Evolutionary conservation across 164 flowering plant genomes (phyloP), one percentile per base, ranked within the genome.

Genomic region (Liquidambar formosana): DNA sequence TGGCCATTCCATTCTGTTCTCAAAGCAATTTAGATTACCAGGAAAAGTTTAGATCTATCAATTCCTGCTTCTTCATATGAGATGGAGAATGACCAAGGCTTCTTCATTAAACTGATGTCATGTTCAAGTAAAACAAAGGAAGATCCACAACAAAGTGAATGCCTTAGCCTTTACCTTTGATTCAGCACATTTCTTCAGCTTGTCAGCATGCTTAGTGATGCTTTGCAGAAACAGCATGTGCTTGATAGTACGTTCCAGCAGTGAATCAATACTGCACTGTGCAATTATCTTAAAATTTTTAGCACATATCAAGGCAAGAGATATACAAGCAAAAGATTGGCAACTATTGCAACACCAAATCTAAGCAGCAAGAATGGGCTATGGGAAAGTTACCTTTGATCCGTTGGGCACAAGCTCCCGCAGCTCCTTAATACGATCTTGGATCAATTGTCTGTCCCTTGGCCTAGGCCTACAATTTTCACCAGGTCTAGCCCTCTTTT

Each of bases 211-310:
- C 75, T 83, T 85, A 23, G 89, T 82, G 66, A 86, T 74, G 74
- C 83, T 78, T 73, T 92, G 92, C 65, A 92, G 70, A 77, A 85
- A 92, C 54, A 85, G 79, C 90, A 88, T 88, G 72, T 92, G 97
- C 81, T 92, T 88, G 82, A 92, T 82, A 16, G 93, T 86, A 51
- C 88, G 88, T 69, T 87, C 97, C 78, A 92, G 80, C 76, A 92
- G 80, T n/a, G 93, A 80, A 81, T 89, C 94, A 70, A 92, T 92
- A 64, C 94, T 92, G 75, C 97, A 92, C 97, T 91, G 96, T 63
- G 41, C 21, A 49, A 76, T 63, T 49, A 49, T 51, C 69, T 33
- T 8, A 63, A 72, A 70, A 69, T 4, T 68, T 38, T 71, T 61
- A 78, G 73, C 54, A 51, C 57, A 61, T 43, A 48, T 54, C 23